Conservation (phyloP, 257 asterid genomes). For the Solanum tacnaense region DNA sequence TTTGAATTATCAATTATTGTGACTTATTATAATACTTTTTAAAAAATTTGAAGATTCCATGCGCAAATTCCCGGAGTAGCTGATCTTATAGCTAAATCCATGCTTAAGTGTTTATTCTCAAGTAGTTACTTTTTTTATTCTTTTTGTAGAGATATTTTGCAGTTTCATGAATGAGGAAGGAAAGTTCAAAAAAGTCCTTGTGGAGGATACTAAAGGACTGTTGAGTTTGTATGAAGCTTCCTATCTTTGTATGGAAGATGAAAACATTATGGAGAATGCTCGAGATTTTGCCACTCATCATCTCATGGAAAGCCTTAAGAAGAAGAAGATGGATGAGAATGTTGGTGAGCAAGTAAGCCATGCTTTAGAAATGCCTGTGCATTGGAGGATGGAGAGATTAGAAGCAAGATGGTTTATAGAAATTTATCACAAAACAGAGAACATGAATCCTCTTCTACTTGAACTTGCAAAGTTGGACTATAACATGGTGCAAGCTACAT, state of each 20-base stretch:
- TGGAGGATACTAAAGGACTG: slow-evolving; percentile 10
- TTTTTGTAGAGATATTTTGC: slow-evolving; percentile 15
- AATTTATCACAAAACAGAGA: neutral
- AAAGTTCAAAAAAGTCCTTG: neutral
- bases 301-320: slow-evolving; percentile 1
- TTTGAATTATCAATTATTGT: too few relatives aligned
- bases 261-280: slow-evolving; percentile 14
- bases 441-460: slow-evolving; percentile 11
- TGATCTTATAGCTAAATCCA: neutral
- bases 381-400: slow-evolving; percentile 18
- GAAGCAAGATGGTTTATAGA: slow-evolving; percentile 22
- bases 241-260: slow-evolving; percentile 13
- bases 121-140: neutral
- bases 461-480: slow-evolving; percentile 30
- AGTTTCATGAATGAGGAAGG: slow-evolving; percentile 15
- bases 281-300: neutral
- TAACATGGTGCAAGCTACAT: slow-evolving; percentile 17
- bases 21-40: too few relatives aligned
- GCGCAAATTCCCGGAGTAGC: too few relatives aligned
- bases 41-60: too few relatives aligned
- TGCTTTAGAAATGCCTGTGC: slow-evolving; percentile 24
- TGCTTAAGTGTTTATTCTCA: neutral
- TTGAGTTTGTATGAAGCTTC: slow-evolving; percentile 27
- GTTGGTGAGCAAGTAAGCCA: slow-evolving; percentile 5
- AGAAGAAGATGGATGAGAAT: neutral